phyloP scores from a whole-genome alignment of 148 eudicot species.

The Chenopodium berlandieri region DNA sequence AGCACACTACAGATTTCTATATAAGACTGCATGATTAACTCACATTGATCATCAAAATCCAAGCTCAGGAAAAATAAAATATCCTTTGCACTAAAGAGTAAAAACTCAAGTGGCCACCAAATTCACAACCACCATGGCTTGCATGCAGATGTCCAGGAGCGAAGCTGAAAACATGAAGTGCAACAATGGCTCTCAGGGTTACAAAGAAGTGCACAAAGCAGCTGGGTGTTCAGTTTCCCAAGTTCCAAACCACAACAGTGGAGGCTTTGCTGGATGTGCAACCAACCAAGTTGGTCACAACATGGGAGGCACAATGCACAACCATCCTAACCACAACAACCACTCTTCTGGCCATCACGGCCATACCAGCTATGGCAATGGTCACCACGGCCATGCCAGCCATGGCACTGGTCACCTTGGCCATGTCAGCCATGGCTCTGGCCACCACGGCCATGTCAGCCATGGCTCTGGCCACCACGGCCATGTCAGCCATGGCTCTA shows the following conservation, averaged over 20 bases:
- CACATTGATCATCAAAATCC: slow-evolving; percentile 16
- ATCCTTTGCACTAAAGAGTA: neutral
- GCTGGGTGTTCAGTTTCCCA: neutral
- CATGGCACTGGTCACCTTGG: neutral
- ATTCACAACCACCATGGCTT: slow-evolving; percentile 24
- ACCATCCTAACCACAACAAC: neutral
- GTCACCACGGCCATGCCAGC: neutral
- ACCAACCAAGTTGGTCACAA: neutral
- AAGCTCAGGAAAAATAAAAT: neutral
- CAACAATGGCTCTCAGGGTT: slow-evolving; percentile 9
- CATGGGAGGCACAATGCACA: too few species aligned
- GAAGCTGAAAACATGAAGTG: slow-evolving; percentile 18
- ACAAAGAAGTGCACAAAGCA: slow-evolving; percentile 15
- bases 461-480: neutral
- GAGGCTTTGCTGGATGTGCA: neutral
- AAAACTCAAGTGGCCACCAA: neutral
- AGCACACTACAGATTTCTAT: slow-evolving; percentile 10
- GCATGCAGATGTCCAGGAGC: slow-evolving; percentile 26
- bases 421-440: neutral
- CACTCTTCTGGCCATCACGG: neutral
- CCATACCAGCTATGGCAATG: neutral
- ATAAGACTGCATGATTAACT: neutral
- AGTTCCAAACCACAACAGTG: neutral
- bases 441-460: neutral
- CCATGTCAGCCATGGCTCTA: neutral